Conservation (phyloP, 805 yeast species). For the Pichia occidentalis region DNA sequence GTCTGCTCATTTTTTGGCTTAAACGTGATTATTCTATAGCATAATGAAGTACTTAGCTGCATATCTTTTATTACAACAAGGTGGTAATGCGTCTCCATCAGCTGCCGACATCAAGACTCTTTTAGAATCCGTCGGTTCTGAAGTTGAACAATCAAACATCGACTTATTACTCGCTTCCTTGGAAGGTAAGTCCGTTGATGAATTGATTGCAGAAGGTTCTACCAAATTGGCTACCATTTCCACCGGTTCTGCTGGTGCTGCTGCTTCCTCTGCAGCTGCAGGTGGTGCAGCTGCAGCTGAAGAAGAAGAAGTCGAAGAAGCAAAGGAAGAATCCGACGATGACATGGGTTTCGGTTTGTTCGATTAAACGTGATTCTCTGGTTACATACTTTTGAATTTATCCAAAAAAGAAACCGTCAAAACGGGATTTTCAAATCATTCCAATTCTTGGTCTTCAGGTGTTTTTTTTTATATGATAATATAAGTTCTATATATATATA, state of each 20-base stretch:
- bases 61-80: conserved; percentile 95
- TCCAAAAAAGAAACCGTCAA: too few species aligned
- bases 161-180: conserved; percentile 73
- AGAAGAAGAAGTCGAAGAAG: conserved; percentile 59
- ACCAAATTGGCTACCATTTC: conserved; percentile 96
- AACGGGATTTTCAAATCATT: too few species aligned
- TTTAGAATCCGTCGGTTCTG: conserved; percentile 92
- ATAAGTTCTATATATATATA: too few species aligned
- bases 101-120: conserved; percentile 85
- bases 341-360: conserved; percentile 64
- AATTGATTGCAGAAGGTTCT: conserved; percentile 91
- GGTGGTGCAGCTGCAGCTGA: conserved; percentile 70
- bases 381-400: too few species aligned
- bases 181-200: conserved; percentile 88
- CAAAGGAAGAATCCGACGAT: conserved; percentile 54
- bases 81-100: conserved; percentile 92
- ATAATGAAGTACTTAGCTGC: conserved; percentile 97
- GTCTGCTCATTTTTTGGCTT: conserved; percentile 66
- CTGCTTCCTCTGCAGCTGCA: conserved; percentile 65
- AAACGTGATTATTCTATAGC: conserved; percentile 67
- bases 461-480: background rate
- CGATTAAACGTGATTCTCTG: conserved; percentile 24
- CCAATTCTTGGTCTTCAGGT: background rate
- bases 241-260: conserved; percentile 94
- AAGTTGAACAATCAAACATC: conserved; percentile 86